Conservation (phyloP, 805 yeast genomes). For the Zygosaccharomyces bailii region DNA sequence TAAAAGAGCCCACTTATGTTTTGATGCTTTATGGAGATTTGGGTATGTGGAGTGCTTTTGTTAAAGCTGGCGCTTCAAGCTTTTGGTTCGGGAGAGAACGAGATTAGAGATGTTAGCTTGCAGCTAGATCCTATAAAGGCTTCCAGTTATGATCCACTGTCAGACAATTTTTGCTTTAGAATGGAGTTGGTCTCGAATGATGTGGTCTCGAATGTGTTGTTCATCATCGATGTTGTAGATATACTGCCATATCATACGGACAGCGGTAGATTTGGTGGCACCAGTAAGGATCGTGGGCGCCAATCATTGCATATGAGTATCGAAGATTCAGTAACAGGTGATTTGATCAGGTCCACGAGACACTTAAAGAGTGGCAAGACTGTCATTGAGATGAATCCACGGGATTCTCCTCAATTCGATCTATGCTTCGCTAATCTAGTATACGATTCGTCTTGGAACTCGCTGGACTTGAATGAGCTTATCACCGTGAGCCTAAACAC, state of each 20-base stretch:
- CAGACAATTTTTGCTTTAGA: constrained; percentile 9
- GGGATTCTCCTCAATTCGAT: constrained; percentile 13
- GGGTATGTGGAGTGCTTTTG: constrained; percentile 4
- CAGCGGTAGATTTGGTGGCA: constrained; percentile 26
- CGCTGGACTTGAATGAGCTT: constrained; percentile 24
- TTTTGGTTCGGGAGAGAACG: constrained; percentile 1
- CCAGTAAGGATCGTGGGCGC: constrained; percentile 24
- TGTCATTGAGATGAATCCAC: constrained; percentile 16
- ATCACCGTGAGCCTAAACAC: constrained; percentile 22
- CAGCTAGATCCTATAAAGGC: constrained; percentile 10
- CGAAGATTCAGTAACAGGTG: constrained; percentile 12
- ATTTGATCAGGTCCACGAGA: constrained; percentile 20
- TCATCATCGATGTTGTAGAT: constrained; percentile 20
- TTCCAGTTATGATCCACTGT: constrained; percentile 2
- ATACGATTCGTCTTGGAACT: constrained; percentile 37
- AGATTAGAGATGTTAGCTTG: constrained; percentile 4
- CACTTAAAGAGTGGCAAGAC: constrained; percentile 19
- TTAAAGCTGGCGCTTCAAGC: constrained; percentile 2
- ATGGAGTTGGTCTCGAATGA: constrained; percentile 11
- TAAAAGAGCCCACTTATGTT: neutral
- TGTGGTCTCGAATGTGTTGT: constrained; percentile 9
- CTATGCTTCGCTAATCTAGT: constrained; percentile 34
- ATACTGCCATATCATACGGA: constrained; percentile 16
- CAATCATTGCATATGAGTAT: constrained; percentile 23
- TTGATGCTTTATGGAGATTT: constrained; percentile 3